Evolutionary conservation across 495 filamentous ascomycete genomes (phyloP), one percentile per base, ranked within the genome.

Genomic region (Neurospora terricola): DNA sequence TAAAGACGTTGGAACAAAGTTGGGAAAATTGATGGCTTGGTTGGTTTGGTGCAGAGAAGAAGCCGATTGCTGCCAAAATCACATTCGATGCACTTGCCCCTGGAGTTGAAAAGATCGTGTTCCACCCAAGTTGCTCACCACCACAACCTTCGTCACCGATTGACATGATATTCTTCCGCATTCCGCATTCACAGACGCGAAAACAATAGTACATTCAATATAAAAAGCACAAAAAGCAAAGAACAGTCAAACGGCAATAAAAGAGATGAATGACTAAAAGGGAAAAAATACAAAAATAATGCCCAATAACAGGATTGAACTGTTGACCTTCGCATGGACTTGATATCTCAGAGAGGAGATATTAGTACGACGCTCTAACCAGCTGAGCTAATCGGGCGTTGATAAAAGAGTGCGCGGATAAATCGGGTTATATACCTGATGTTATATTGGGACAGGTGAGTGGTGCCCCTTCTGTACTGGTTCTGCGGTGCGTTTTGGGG

Each of bases 351-450:
- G 18, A n/a, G 42, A 45, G 38, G 38, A 45, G 42, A 45, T 45
- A 45, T 45, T 45, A 45, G 42, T 45, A 45, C 42, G 42, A 54
- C 45, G 45, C 45, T 54, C 45, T 54, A 54, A 54, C 45, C 45
- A 54, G 45, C 45, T 54, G 45, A 54, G 45, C 45, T 54, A 54
- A 54, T 54, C 45, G 45, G 45, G 45, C 45, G 27, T 54, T 1
- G 11, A 0, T 54, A 2, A 11, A 48, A 2, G 0, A 45, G n/a
- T 21, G 8, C 0, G 42, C 0, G 3, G 3, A 8, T 10, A 2
- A 18, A 21, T 10, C 1, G 42, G 3, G 0, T 21, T 45, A 45
- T 45, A 21, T 40, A 7, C 14, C 39, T 2, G 2, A 40, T 16
- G 38, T 9, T 38, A 8, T 6, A 40, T 16, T 16, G 14, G 11